Percentiles rank a stretch among this genome's conserved stretches.
Conservation (phyloP, 768 basidiomycete genomes). For the Boletus subparvulus region DNA sequence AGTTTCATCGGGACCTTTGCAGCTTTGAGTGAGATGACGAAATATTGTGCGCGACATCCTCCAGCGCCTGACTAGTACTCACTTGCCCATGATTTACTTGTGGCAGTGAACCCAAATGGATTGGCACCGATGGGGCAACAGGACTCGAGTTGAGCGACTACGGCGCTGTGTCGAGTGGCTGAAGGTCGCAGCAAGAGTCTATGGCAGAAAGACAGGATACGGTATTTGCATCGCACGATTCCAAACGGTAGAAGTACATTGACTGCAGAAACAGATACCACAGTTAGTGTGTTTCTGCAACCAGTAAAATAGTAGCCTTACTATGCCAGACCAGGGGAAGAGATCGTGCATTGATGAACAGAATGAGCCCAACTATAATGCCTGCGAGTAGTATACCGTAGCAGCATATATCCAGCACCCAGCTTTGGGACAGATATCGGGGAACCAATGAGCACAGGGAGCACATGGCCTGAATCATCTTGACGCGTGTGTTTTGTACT, state of each 20-base stretch:
- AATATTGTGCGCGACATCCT: background rate
- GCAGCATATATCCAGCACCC: background rate
- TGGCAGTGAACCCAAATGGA: constrained; percentile 14
- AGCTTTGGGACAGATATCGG: background rate
- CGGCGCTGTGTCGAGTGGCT: constrained; percentile 6
- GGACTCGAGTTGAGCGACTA: constrained; percentile 13
- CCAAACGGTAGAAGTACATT: constrained; percentile 12
- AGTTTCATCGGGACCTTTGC: constrained; percentile 16
- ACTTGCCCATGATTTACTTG: constrained; percentile 14
- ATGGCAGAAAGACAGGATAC: constrained; percentile 4
- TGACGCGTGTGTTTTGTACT: background rate
- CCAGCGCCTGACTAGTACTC: constrained; percentile 1
- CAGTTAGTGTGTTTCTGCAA: background rate
- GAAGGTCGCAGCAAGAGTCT: constrained; percentile 6
- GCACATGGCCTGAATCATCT: background rate
- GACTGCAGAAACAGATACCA: background rate
- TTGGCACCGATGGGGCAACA: constrained; percentile 15
- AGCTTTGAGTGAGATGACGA: background rate
- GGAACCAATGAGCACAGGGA: constrained; percentile 9
- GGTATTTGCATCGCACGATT: constrained; percentile 12
- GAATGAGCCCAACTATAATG: constrained; percentile 1
- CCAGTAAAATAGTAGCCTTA: background rate
- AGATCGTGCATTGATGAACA: constrained; percentile 14
- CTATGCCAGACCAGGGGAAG: constrained; percentile 16
- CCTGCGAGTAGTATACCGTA: background rate